Evolutionary conservation across 345 rosid genomes (phyloP), one percentile per base, ranked within the genome.

Genomic region (Boechera retrofracta): DNA sequence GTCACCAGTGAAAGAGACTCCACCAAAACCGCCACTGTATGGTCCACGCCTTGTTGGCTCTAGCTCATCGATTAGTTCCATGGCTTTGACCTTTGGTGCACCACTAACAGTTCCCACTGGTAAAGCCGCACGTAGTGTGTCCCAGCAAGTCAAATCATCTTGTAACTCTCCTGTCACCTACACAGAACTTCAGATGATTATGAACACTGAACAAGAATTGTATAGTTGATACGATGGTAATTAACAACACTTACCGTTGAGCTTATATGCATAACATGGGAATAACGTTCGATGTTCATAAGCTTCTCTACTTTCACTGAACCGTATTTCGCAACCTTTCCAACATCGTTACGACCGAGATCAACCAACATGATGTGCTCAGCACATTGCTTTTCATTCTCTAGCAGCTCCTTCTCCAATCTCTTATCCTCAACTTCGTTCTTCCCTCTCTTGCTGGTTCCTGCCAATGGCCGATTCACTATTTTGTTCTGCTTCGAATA

Each of bases 181-280:
- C 77, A 75, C 67, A 44, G 21, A 42, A 26, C 21, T 26, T 53
- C 16, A 10, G 0, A 44, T 54, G 56, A 53, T 62, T 3, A 76
- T 8, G 57, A 69, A 69, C 70, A 69, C 38, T 9, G 15, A 24
- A 11, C 42, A 0, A 31, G 24, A 39, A 6, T 55, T 12, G 11
- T 15, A 58, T 29, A 21, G 58, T 29, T 36, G 69, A 15, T 18
- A 57, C 48, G 2, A 18, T 41, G 36, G 61, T 49, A 24, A 26
- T 61, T 29, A 38, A 0, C 11, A 7, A 24, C 24, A 64, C 89
- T 82, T 63, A 92, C 98, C 71, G 94, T 94, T 21, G 98, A 90
- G 87, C 98, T 94, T 60, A 94, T 92, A 80, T 94, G 98, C 98
- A 92, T 92, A 44, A 94, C 98, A 81, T 92, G 98, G 35, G 97